Percentiles rank a stretch among this genome's conserved stretches.
These are phyloP conservation scores for Boletus pseudo-olivaceus DNA, from an alignment of 768 basidiomycete genomes.

Conservation along the genomic window DNA sequence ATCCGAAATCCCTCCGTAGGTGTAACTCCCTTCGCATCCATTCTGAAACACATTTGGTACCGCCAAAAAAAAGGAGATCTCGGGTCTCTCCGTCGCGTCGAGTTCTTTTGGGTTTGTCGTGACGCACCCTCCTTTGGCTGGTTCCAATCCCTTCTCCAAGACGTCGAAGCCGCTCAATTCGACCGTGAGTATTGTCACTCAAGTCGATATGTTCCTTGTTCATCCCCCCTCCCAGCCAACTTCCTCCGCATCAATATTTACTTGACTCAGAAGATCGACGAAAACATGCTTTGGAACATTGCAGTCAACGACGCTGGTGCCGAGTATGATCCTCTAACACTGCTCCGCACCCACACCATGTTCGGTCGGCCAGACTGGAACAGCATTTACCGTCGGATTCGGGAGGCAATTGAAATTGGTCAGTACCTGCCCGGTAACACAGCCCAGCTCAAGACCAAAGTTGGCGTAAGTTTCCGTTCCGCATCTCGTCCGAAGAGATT, in stretches of 20 bases:
- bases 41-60: conserved; percentile 96
- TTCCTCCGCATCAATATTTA: conserved; percentile 92
- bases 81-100: conserved; percentile 80
- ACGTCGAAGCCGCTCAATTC: conserved; percentile 84
- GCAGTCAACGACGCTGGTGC: conserved; percentile 83
- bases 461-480: conserved; percentile 56
- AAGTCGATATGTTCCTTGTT: conserved; percentile 2
- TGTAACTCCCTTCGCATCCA: conserved; percentile 93
- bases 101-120: conserved; percentile 93
- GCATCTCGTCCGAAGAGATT: background rate
- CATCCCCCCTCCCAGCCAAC: conserved; percentile 54
- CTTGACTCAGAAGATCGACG: conserved; percentile 78
- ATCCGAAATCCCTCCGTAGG: conserved; percentile 36
- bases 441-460: conserved; percentile 76
- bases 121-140: conserved; percentile 97
- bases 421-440: conserved; percentile 78
- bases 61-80: conserved; percentile 74
- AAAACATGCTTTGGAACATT: conserved; percentile 91
- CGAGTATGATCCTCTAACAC: conserved; percentile 85
- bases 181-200: conserved; percentile 60
- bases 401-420: conserved; percentile 75
- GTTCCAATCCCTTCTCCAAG: conserved; percentile 88
- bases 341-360: conserved; percentile 83
- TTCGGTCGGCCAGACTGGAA: conserved; percentile 93
- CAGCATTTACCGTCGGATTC: conserved; percentile 70